These are phyloP conservation scores for Talaromyces sp. DNA, from an alignment of 2,329 filamentous ascomycete genomes.

Conservation along the genomic window DNA sequence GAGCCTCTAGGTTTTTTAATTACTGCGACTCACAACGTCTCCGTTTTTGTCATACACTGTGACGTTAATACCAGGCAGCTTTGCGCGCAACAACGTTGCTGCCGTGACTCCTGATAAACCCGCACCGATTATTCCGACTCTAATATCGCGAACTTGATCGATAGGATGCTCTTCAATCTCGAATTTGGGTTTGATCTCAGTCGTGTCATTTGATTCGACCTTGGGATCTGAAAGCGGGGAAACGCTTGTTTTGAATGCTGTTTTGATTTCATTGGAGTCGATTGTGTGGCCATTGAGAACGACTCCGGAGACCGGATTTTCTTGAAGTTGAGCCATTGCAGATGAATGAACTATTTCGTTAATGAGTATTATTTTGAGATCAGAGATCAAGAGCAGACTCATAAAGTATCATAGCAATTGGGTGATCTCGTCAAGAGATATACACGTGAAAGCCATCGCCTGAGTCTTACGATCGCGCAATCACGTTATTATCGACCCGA, in stretches of 20 bases:
- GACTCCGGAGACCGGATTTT: not conserved
- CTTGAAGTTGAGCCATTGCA: slow-evolving; percentile 4
- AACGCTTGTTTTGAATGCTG: slow-evolving; percentile 1
- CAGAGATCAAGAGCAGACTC: too few relatives aligned
- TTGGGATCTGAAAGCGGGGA: not conserved
- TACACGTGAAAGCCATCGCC: not conserved
- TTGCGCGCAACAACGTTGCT: slow-evolving; percentile 63
- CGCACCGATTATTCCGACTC: slow-evolving; percentile 62
- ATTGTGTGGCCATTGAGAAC: not conserved
- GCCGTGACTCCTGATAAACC: slow-evolving; percentile 62
- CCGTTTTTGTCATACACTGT: slow-evolving; percentile 66
- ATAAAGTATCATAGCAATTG: not conserved
- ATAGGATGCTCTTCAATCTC: slow-evolving; percentile 45
- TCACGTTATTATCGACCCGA: slow-evolving; percentile 13
- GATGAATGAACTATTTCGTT: not conserved
- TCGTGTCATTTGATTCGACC: not conserved
- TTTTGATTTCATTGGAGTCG: not conserved
- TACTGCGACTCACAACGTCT: slow-evolving; percentile 55
- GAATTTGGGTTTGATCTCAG: slow-evolving; percentile 24
- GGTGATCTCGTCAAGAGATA: not conserved
- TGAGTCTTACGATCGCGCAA: not conserved
- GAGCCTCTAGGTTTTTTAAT: not conserved
- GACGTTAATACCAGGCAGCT: slow-evolving; percentile 64
- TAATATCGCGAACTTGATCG: slow-evolving; percentile 48
- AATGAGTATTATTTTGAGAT: not conserved